These are phyloP conservation scores for Monascus ruber DNA, from an alignment of 2,329 filamentous ascomycete species.

Conservation along the genomic window DNA sequence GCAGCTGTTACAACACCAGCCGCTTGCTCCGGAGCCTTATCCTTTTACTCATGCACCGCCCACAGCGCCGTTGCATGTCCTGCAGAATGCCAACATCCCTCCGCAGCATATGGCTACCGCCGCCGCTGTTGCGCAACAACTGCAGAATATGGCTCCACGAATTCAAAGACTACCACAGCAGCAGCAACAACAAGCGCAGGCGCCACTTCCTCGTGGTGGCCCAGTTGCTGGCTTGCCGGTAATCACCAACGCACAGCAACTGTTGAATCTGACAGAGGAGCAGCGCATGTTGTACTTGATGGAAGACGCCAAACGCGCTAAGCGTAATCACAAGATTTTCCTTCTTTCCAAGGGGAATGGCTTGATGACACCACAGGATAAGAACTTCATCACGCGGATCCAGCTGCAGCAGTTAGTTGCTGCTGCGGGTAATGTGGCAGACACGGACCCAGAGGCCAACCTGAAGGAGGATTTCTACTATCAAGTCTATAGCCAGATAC, in stretches of 20 bases:
- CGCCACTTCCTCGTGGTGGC: constrained; percentile 23
- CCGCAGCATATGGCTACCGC: constrained; percentile 28
- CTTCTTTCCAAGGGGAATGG: constrained; percentile 88
- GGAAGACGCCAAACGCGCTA: constrained; percentile 88
- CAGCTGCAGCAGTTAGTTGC: constrained; percentile 93
- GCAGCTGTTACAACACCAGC: constrained; percentile 26
- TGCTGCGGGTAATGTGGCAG: constrained; percentile 76
- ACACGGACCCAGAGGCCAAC: constrained; percentile 66
- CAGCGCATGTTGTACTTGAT: constrained; percentile 74
- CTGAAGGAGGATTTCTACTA: constrained; percentile 96
- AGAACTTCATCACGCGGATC: constrained; percentile 97
- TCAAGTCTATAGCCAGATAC: constrained; percentile 90
- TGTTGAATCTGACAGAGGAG: constrained; percentile 67
- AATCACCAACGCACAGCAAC: constrained; percentile 59
- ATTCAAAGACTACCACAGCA: constrained; percentile 24
- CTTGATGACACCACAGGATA: constrained; percentile 97
- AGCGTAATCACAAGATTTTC: constrained; percentile 97
- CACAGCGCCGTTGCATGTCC: constrained; percentile 56
- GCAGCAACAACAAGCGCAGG: constrained; percentile 22
- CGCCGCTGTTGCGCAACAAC: constrained; percentile 15
- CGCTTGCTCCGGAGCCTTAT: constrained; percentile 31
- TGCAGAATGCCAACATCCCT: constrained; percentile 66
- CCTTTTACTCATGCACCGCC: constrained; percentile 36
- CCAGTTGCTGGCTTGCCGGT: constrained; percentile 36
- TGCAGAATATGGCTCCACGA: constrained; percentile 25